Base-by-base conservation (phyloP, 495 filamentous ascomycete genomes). In the Bacidia rubella region DNA sequence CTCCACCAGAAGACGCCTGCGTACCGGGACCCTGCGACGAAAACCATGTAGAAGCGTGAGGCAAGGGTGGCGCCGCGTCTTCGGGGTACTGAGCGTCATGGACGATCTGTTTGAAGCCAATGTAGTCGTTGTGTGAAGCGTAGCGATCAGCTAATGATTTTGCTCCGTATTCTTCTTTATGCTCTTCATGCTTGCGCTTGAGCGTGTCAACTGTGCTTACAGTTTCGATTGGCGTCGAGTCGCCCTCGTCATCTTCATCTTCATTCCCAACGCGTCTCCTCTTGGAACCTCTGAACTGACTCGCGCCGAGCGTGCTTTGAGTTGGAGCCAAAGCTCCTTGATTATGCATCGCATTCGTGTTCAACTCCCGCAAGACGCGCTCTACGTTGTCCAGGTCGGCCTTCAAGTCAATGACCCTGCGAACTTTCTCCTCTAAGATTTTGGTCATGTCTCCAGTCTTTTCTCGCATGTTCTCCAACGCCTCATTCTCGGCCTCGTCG, bases 21-120 rank as follows among this genome's bases (percentile, higher is more conserved):
- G 57, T 48, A 53, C 52, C 23, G 47, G 44, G 25, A 27, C 45
- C 44, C 46, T 51, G 40, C 45, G 71, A 50, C 20, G 72, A 61
- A 62, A 92, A 92, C 86, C 86, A 92, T 12, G 77, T 81, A 20
- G 78, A 78, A 0, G 82, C 66, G 54, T 85, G 76, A 0, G 86
- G 82, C 17, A 89, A 58, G 0, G 81, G 79, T 0, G 72, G 73
- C 12, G 75, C 74, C 29, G 80, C 74, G 43, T 85, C 77, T 26
- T 73, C 75, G 2, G 73, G 77, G 62, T 88, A 73, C 52, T 78
- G 73, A 17, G 86, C 78, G 56, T 92, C 85, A 66, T 93, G 85
- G 54, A 90, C 80, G 19, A 80, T 70, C 43, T 76, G 74, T 62
- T 85, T 83, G 75, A 94, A 94, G 24, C 74, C 71, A 51, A 82